These are phyloP conservation scores for Lasiosphaeris hirsuta DNA, from an alignment of 495 filamentous ascomycete genomes.

Conservation along the genomic window DNA sequence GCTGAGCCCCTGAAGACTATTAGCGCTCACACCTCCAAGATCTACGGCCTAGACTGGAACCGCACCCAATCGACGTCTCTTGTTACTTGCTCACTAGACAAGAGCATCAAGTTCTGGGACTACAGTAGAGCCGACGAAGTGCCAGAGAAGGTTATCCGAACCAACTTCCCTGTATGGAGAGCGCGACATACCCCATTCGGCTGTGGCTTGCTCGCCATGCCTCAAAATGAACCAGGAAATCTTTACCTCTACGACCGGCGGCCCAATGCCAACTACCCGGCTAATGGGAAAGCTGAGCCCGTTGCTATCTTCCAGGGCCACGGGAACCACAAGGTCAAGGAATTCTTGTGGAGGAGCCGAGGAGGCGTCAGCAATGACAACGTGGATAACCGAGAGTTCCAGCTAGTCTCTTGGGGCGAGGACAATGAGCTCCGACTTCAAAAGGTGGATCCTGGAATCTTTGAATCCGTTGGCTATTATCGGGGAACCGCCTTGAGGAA, in stretches of 20 bases:
- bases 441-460: slow-evolving; percentile 59
- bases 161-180: slow-evolving; percentile 86
- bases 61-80: slow-evolving; percentile 65
- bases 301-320: slow-evolving; percentile 78
- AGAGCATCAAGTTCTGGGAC: slow-evolving; percentile 94
- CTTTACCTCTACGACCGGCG: slow-evolving; percentile 83
- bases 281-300: slow-evolving; percentile 50
- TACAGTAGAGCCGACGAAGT: slow-evolving; percentile 59
- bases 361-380: slow-evolving; percentile 64
- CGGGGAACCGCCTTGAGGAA: slow-evolving; percentile 63
- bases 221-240: slow-evolving; percentile 78
- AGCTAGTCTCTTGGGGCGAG: slow-evolving; percentile 88
- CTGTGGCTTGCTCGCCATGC: slow-evolving; percentile 84
- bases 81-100: slow-evolving; percentile 86
- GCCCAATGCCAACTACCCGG: slow-evolving; percentile 34
- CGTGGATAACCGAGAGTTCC: slow-evolving; percentile 87
- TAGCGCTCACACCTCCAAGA: slow-evolving; percentile 88
- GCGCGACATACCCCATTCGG: slow-evolving; percentile 94
- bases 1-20: slow-evolving; percentile 78
- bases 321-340: slow-evolving; percentile 77
- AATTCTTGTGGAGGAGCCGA: slow-evolving; percentile 87
- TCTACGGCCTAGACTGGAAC: slow-evolving; percentile 96
- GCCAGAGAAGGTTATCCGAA: slow-evolving; percentile 71
- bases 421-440: slow-evolving; percentile 82
- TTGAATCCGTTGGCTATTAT: slow-evolving; percentile 72